phyloP scores from a whole-genome alignment of 2,329 filamentous ascomycete species.

The Sporothrix pseudoabietina region DNA sequence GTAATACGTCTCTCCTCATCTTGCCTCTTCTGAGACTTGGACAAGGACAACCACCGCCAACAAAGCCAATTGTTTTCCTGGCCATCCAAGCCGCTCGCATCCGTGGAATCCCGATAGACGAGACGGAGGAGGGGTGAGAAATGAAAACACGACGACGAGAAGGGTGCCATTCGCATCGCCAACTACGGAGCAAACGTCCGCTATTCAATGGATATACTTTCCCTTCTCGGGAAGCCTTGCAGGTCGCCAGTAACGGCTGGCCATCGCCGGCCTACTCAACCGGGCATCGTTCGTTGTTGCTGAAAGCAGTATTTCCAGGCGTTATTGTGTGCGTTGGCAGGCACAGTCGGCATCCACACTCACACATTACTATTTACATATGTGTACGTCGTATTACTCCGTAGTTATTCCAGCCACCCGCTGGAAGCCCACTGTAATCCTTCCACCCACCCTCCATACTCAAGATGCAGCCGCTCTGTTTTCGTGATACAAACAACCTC shows the following conservation, averaged over 20 bases:
- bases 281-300: conserved; percentile 18
- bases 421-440: not conserved
- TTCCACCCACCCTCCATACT: not conserved
- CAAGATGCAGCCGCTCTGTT: not conserved
- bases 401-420: not conserved
- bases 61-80: conserved; percentile 13
- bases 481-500: conserved; percentile 1
- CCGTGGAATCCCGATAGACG: conserved; percentile 18
- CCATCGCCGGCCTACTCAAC: not conserved
- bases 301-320: not conserved
- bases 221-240: conserved; percentile 14
- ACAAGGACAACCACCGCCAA: not conserved
- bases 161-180: not conserved
- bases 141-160: not conserved
- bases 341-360: not conserved
- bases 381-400: no score
- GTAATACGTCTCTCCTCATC: not conserved
- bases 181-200: not conserved
- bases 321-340: not conserved
- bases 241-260: not conserved
- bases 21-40: not conserved
- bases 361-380: not conserved
- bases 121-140: not conserved
- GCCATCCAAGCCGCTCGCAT: not conserved
- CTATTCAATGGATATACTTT: conserved; percentile 16